These are phyloP conservation scores for Metschnikowia anglica DNA, from an alignment of 805 yeast genomes.

Conservation along the genomic window DNA sequence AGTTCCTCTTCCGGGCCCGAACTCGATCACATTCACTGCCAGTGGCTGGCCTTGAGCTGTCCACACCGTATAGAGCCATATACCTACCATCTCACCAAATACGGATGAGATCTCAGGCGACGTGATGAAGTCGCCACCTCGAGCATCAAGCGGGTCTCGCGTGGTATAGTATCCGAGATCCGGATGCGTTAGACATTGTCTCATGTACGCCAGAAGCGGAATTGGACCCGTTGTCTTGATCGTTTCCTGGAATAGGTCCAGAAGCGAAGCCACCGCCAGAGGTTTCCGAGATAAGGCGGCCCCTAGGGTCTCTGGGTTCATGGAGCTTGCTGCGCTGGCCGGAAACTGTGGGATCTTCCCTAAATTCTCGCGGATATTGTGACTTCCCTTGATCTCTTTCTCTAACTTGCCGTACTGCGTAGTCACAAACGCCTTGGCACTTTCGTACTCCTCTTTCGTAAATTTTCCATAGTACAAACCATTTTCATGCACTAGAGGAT, in stretches of 20 bases:
- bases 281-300: background rate
- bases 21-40: constrained; percentile 60
- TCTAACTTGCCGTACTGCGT: constrained; percentile 35
- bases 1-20: constrained; percentile 87
- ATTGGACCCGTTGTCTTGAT: constrained; percentile 75
- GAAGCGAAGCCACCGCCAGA: constrained; percentile 8
- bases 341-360: constrained; percentile 41
- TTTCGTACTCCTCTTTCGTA: constrained; percentile 39
- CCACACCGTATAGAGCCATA: constrained; percentile 67
- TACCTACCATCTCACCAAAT: constrained; percentile 81
- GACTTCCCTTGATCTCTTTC: constrained; percentile 37
- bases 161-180: constrained; percentile 77
- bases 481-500: constrained; percentile 25
- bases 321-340: constrained; percentile 19
- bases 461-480: constrained; percentile 36
- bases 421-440: constrained; percentile 35
- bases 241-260: constrained; percentile 44
- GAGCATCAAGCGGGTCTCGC: constrained; percentile 63
- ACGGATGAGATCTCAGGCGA: constrained; percentile 86
- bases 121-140: constrained; percentile 73
- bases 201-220: constrained; percentile 70
- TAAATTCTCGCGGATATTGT: constrained; percentile 36
- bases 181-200: constrained; percentile 79
- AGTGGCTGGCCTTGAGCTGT: constrained; percentile 51
- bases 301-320: constrained; percentile 17